phyloP scores from a whole-genome alignment of 2,329 filamentous ascomycete species.

The Fusarium praegraminearum region DNA sequence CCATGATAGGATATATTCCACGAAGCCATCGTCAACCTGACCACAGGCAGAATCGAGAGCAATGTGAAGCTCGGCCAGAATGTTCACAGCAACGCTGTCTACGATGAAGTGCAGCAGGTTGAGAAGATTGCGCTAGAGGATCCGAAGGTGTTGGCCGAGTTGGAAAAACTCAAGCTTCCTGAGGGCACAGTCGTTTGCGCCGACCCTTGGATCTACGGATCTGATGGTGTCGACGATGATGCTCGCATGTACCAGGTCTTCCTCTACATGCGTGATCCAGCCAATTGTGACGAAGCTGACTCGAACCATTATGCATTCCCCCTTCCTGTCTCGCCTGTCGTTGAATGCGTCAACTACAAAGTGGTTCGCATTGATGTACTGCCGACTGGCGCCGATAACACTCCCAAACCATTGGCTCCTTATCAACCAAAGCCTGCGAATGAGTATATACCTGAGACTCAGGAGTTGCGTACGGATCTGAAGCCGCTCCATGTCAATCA shows the following conservation, averaged over 20 bases:
- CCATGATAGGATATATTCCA: conserved; percentile 29
- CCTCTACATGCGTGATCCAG: conserved; percentile 35
- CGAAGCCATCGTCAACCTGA: conserved; percentile 37
- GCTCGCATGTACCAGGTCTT: conserved; percentile 42
- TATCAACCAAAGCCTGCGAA: conserved; percentile 30
- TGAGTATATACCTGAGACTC: conserved; percentile 65
- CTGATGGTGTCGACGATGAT: conserved; percentile 35
- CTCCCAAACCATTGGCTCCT: neutral
- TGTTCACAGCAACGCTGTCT: conserved; percentile 33
- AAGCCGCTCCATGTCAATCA: conserved; percentile 82
- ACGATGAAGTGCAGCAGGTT: conserved; percentile 34
- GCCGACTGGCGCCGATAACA: conserved; percentile 27
- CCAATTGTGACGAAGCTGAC: conserved; percentile 32
- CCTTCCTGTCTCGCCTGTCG: conserved; percentile 27
- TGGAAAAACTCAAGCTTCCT: conserved; percentile 31
- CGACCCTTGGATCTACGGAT: conserved; percentile 41
- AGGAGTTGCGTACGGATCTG: conserved; percentile 64
- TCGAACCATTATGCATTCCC: conserved; percentile 42
- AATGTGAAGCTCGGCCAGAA: conserved; percentile 37
- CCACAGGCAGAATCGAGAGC: conserved; percentile 24
- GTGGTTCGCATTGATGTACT: conserved; percentile 29
- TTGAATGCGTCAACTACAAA: conserved; percentile 34
- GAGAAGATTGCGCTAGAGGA: conserved; percentile 36
- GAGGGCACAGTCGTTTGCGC: conserved; percentile 37
- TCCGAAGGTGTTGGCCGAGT: conserved; percentile 27